Evolutionary conservation across 2,329 filamentous ascomycete species (phyloP).

Genomic region (Tolypocladium tropicale): DNA sequence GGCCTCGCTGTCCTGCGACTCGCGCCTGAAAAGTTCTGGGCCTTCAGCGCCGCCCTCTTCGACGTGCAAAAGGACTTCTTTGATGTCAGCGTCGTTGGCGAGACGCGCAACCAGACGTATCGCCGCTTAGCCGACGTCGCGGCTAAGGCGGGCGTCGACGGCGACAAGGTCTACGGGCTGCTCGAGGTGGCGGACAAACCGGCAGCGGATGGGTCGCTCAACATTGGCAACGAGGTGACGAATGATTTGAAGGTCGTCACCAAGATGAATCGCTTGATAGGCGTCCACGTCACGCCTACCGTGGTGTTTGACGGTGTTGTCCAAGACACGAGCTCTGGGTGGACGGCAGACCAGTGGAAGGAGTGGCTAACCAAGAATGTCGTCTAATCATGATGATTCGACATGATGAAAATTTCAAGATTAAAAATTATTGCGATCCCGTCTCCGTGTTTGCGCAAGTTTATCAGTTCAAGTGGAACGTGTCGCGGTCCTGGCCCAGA

Average conservation of each 20-base stretch:
- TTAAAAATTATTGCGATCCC: no score
- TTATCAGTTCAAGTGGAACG: no score
- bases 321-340: slow-evolving; percentile 69
- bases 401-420: no score
- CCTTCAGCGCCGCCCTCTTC: slow-evolving; percentile 60
- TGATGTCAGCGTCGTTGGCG: slow-evolving; percentile 73
- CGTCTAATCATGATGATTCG: slow-evolving; percentile 17
- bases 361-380: slow-evolving; percentile 62
- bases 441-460: no score
- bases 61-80: slow-evolving; percentile 66
- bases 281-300: slow-evolving; percentile 86
- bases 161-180: slow-evolving; percentile 56
- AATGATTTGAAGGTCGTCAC: slow-evolving; percentile 76
- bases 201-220: slow-evolving; percentile 56
- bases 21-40: slow-evolving; percentile 65
- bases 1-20: slow-evolving; percentile 68
- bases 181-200: slow-evolving; percentile 61
- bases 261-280: slow-evolving; percentile 67
- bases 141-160: slow-evolving; percentile 55
- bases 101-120: slow-evolving; percentile 80
- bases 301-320: slow-evolving; percentile 82
- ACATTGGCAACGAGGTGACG: slow-evolving; percentile 73
- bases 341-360: slow-evolving; percentile 72
- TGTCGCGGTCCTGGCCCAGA: no score
- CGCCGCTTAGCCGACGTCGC: slow-evolving; percentile 68